A percentile compares a stretch with the other conserved stretches of the same genome.
Conservation (phyloP, 768 basidiomycete species). For the Panaeolus cyanescens region DNA sequence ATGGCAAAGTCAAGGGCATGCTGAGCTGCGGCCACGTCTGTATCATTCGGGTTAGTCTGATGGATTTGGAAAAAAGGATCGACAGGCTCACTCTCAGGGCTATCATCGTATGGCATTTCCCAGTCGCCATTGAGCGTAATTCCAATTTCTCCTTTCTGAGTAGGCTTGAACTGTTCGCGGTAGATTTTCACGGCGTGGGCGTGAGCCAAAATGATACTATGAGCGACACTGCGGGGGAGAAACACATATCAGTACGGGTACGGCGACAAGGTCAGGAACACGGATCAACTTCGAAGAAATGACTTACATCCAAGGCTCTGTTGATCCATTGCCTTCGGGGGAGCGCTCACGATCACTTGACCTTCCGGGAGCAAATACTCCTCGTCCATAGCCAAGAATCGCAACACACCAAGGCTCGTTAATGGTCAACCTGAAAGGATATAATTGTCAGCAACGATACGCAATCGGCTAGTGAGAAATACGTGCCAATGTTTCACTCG, state of each 20-base stretch:
- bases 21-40: conserved; percentile 71
- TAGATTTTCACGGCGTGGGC: conserved; percentile 68
- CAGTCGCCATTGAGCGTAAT: conserved; percentile 81
- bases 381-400: conserved; percentile 69
- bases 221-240: conserved; percentile 54
- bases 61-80: conserved; percentile 4
- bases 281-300: conserved; percentile 17
- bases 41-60: conserved; percentile 8
- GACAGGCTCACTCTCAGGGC: conserved; percentile 57
- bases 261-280: background rate
- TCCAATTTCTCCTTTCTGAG: conserved; percentile 70
- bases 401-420: conserved; percentile 80
- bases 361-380: conserved; percentile 71
- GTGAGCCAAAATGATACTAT: conserved; percentile 69
- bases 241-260: conserved; percentile 1
- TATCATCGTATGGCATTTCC: conserved; percentile 72
- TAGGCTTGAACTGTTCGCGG: conserved; percentile 62
- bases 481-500: conserved; percentile 72
- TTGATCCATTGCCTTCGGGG: conserved; percentile 62
- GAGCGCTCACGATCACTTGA: conserved; percentile 64
- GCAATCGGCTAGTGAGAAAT: conserved; percentile 5
- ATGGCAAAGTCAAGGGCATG: conserved; percentile 74
- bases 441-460: background rate
- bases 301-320: conserved; percentile 71
- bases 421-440: conserved; percentile 58